phyloP scores from a whole-genome alignment of 1,139 yeast genomes.

The Scheffersomyces cryptocercus region DNA sequence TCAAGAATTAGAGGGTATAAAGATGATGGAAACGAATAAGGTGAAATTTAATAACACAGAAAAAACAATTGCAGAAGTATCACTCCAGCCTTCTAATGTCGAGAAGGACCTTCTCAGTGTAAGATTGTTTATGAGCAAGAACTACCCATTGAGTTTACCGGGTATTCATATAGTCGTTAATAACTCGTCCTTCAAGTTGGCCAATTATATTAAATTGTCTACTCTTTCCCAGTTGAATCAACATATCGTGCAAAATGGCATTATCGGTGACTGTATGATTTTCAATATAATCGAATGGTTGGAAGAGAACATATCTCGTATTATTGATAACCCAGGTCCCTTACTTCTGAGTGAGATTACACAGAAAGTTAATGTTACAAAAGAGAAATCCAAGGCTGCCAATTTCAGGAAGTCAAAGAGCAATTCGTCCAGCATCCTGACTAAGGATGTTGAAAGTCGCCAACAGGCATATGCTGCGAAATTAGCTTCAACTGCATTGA shows the following conservation, averaged over 20 bases:
- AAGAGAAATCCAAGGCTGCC: neutral
- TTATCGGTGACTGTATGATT: constrained; percentile 70
- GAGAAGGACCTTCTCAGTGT: constrained; percentile 39
- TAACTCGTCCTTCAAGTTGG: constrained; percentile 50
- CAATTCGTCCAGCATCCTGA: neutral
- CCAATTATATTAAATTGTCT: constrained; percentile 74
- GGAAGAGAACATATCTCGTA: constrained; percentile 55
- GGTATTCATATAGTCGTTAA: constrained; percentile 61
- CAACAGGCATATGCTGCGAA: constrained; percentile 23
- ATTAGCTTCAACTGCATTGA: constrained; percentile 15
- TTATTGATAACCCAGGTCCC: constrained; percentile 76
- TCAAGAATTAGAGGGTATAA: constrained; percentile 74
- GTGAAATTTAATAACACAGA: constrained; percentile 22
- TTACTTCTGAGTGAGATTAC: constrained; percentile 33
- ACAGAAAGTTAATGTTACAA: neutral
- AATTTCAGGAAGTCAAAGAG: neutral
- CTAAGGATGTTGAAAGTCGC: constrained; percentile 22
- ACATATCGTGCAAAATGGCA: constrained; percentile 38
- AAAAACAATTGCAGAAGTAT: constrained; percentile 29
- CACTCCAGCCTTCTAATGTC: constrained; percentile 33
- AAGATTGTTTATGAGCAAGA: constrained; percentile 50
- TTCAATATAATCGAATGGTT: constrained; percentile 74
- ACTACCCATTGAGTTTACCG: constrained; percentile 61
- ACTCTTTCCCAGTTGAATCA: constrained; percentile 50
- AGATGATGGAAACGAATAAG: constrained; percentile 46